phyloP scores from a whole-genome alignment of 148 eudicot genomes.

The Nepenthes gracilis region DNA sequence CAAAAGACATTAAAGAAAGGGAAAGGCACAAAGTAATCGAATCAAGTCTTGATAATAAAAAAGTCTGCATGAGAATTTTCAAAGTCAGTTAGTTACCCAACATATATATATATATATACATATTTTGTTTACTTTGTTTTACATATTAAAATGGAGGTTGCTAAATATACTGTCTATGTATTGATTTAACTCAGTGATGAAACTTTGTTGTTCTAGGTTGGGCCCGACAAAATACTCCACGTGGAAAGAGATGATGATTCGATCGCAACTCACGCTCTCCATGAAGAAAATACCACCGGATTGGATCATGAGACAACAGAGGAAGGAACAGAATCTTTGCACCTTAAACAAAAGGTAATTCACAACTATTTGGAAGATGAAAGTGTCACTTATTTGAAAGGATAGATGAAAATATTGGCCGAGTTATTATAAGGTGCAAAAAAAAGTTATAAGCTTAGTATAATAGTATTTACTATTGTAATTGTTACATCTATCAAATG shows the following conservation, averaged over 20 bases:
- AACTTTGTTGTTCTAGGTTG: conserved; percentile 33
- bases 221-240: conserved; percentile 50
- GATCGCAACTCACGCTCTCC: conserved; percentile 22
- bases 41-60: no score
- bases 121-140: no score
- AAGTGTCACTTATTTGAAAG: not conserved
- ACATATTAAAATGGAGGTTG: no score
- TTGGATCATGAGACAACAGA: conserved; percentile 26
- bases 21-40: no score
- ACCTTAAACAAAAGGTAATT: conserved; percentile 34
- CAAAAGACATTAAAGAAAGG: no score
- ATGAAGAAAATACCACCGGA: conserved; percentile 26
- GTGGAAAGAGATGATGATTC: conserved; percentile 63
- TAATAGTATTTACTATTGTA: not conserved
- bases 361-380: not conserved
- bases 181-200: not conserved
- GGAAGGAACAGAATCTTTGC: conserved; percentile 29
- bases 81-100: no score
- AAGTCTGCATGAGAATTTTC: no score
- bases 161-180: no score
- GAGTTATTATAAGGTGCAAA: no score
- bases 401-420: no score
- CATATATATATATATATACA: no score
- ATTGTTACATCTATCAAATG: not conserved
- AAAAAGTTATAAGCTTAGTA: no score